phyloP scores from a whole-genome alignment of 2,329 filamentous ascomycete species.

The Diaporthe sp. region DNA sequence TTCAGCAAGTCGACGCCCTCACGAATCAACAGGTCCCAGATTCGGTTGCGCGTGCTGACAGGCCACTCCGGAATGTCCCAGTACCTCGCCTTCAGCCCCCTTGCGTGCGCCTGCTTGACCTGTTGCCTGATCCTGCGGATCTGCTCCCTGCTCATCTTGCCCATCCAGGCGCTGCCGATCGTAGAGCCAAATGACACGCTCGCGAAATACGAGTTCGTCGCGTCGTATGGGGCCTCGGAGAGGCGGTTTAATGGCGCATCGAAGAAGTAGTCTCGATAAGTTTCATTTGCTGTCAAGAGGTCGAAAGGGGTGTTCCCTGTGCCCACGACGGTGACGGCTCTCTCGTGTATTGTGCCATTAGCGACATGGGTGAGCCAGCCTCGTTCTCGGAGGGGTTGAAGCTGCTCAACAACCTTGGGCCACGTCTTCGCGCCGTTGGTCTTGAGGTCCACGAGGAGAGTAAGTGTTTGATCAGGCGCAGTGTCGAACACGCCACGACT shows the following conservation, averaged over 20 bases:
- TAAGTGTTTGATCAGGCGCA: slow-evolving; percentile 65
- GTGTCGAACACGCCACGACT: slow-evolving; percentile 68
- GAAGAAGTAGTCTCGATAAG: slow-evolving; percentile 73
- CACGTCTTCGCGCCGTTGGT: slow-evolving; percentile 65
- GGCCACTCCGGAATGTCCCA: slow-evolving; percentile 73
- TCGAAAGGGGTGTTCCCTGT: slow-evolving; percentile 75
- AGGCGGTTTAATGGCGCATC: slow-evolving; percentile 71
- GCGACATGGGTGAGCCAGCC: slow-evolving; percentile 69
- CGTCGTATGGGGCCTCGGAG: slow-evolving; percentile 54
- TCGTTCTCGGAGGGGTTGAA: slow-evolving; percentile 69
- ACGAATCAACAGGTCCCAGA: slow-evolving; percentile 68
- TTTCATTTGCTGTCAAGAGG: slow-evolving; percentile 63
- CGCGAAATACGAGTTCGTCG: slow-evolving; percentile 75
- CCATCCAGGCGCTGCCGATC: slow-evolving; percentile 64
- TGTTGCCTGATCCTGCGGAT: slow-evolving; percentile 58
- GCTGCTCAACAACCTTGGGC: slow-evolving; percentile 64
- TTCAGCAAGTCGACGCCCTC: slow-evolving; percentile 73
- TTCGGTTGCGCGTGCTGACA: slow-evolving; percentile 61
- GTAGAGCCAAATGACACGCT: slow-evolving; percentile 67
- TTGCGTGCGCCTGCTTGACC: slow-evolving; percentile 61
- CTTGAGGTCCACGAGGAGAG: slow-evolving; percentile 79
- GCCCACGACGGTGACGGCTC: slow-evolving; percentile 76
- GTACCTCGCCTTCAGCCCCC: slow-evolving; percentile 69
- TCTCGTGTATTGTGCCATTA: slow-evolving; percentile 60
- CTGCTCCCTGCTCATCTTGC: slow-evolving; percentile 58